phyloP scores from a whole-genome alignment of 2,329 filamentous ascomycete genomes.

The Alternaria metachromatica region DNA sequence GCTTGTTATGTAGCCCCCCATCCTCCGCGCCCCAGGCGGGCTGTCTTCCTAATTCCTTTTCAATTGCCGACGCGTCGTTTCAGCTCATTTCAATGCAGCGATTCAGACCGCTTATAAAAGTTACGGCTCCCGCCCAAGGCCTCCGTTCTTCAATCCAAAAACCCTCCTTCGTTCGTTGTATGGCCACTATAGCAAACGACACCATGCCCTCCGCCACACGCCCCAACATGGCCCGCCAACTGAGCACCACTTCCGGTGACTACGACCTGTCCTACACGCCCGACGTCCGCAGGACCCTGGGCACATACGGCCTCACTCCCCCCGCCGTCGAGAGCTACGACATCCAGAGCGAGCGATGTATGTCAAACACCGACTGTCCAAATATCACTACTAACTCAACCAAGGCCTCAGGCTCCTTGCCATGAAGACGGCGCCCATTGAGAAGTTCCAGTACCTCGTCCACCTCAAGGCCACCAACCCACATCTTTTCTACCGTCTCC shows the following conservation, averaged over 20 bases:
- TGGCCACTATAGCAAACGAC: conserved; percentile 45
- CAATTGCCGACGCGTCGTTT: conserved; percentile 38
- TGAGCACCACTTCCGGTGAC: conserved; percentile 54
- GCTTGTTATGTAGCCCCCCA: conserved; percentile 17
- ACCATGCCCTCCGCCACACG: conserved; percentile 47
- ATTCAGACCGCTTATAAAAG: conserved; percentile 44
- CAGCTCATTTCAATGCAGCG: conserved; percentile 45
- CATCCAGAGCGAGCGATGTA: conserved; percentile 59
- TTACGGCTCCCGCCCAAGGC: conserved; percentile 32
- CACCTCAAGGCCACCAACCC: conserved; percentile 76
- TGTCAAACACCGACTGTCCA: conserved; percentile 39
- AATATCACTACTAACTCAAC: conserved; percentile 49
- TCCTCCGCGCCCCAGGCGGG: conserved; percentile 26
- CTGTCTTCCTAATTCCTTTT: conserved; percentile 38
- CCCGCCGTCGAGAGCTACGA: conserved; percentile 59
- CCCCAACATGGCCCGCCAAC: conserved; percentile 46
- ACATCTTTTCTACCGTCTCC: conserved; percentile 80
- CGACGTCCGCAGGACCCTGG: conserved; percentile 58
- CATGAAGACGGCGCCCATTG: conserved; percentile 71
- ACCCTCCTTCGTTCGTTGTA: conserved; percentile 26
- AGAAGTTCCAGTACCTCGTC: conserved; percentile 85
- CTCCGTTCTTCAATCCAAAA: conserved; percentile 23
- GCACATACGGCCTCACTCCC: conserved; percentile 61
- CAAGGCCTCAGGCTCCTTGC: conserved; percentile 76
- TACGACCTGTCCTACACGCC: conserved; percentile 58